phyloP scores from a whole-genome alignment of 495 filamentous ascomycete genomes.

The Penicillium simplicissimum region DNA sequence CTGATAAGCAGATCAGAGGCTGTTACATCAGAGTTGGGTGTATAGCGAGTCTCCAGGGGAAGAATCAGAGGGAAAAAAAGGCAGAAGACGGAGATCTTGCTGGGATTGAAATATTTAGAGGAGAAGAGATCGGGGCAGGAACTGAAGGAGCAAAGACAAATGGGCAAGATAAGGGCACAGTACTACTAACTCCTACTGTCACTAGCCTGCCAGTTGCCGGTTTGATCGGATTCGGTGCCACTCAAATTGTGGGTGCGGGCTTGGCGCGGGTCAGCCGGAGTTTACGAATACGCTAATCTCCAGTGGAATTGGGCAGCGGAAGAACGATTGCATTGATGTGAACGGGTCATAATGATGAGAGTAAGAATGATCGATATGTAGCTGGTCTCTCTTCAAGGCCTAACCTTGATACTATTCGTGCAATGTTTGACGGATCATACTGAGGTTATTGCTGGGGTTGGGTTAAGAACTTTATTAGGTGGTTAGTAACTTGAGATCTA shows the following conservation, averaged over 20 bases:
- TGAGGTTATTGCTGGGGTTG: no score
- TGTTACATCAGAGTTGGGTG: conserved; percentile 3
- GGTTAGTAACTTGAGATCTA: no score
- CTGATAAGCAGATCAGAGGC: conserved; percentile 3
- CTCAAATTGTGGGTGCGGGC: background rate
- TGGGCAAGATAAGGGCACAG: background rate
- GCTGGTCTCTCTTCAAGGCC: background rate
- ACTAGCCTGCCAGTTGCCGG: no score
- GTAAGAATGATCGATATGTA: background rate
- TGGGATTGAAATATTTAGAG: background rate
- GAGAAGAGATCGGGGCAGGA: background rate
- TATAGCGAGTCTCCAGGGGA: background rate
- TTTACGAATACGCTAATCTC: conserved; percentile 1
- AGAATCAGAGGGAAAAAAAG: background rate
- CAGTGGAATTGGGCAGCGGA: background rate
- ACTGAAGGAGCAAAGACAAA: background rate
- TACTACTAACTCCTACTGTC: background rate
- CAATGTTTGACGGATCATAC: no score
- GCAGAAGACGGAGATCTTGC: background rate
- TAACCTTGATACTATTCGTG: background rate
- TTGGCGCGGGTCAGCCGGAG: conserved; percentile 9
- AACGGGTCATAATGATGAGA: background rate
- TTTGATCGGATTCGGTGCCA: conserved; percentile 7
- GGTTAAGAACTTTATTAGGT: no score
- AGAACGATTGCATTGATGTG: background rate